Evolutionary conservation across 345 rosid species (phyloP), one percentile per base, ranked within the genome.

Genomic region (Lepidium sativum): DNA sequence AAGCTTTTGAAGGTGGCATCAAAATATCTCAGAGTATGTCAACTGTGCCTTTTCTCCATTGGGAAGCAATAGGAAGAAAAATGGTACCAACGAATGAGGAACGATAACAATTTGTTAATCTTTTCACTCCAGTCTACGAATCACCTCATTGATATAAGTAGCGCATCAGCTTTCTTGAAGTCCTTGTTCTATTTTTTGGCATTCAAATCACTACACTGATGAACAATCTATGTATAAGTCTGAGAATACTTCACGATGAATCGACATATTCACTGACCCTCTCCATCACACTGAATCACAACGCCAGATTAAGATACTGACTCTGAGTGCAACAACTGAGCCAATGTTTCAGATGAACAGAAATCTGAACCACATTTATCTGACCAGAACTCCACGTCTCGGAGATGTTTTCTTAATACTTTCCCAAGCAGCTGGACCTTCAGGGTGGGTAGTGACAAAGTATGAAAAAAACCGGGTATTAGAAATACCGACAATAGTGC

Each of bases 391-490:
- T 50, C 49, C 58, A 49, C 37, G 8, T 5, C 62, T 52, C 16
- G 41, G 25, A 44, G 63, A 62, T 54, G 55, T 40, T 58, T 74
- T 73, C 85, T 77, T 88, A 75, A 83, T 68, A 38, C 75, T 67
- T 63, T 78, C 75, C 89, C 88, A 92, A 48, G 83, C 77, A 65
- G 70, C 78, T 44, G 68, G 81, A 44, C 98, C 96, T 55, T 73
- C 35, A 21, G 86, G 84, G 77, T 91, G 86, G 59, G 18, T 75
- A 52, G 31, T 55, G 63, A 91, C 91, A 67, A 60, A 80, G 44
- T 43, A 68, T 9, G 47, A 47, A 29, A 80, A 8, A 52, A 87
- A 84, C 15, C 8, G 11, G 15, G 71, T 74, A 21, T 80, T 80
- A 0, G 91, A 37, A 58, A 68, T 49, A n/a, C 83, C 60, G 8